phyloP scores from a whole-genome alignment of 306 rosid genomes.

The Macrotyloma uniflorum region DNA sequence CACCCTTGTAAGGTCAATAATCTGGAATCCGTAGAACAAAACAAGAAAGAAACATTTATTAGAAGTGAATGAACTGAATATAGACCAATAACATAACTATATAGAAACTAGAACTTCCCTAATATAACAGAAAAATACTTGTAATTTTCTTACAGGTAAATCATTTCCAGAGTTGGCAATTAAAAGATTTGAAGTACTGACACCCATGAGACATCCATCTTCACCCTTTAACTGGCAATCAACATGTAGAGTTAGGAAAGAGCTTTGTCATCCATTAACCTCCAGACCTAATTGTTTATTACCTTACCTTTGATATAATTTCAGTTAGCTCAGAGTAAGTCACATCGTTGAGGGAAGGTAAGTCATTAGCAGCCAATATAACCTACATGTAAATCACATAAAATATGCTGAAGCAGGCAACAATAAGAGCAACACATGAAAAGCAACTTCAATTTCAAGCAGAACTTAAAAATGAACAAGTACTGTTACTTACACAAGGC shows the following conservation, averaged over 20 bases:
- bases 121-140: background rate
- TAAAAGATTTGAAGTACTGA: constrained; percentile 71
- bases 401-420: constrained; percentile 34
- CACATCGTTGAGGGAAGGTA: constrained; percentile 89
- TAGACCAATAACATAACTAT: background rate
- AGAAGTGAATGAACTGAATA: background rate
- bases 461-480: constrained; percentile 11
- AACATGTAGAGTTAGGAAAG: constrained; percentile 31
- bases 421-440: background rate
- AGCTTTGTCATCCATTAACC: constrained; percentile 10
- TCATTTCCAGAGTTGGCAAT: constrained; percentile 89
- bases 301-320: constrained; percentile 88
- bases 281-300: constrained; percentile 12
- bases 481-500: background rate
- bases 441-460: background rate
- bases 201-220: constrained; percentile 68
- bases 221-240: constrained; percentile 79
- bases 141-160: constrained; percentile 73
- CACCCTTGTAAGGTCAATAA: constrained; percentile 78
- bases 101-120: background rate
- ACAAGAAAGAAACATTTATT: constrained; percentile 13
- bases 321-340: constrained; percentile 80
- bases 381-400: constrained; percentile 58
- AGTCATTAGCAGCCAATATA: constrained; percentile 89
- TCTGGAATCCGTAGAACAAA: constrained; percentile 51